Percentiles rank a stretch among this genome's conserved stretches.
phyloP scores from a whole-genome alignment of 2,329 filamentous ascomycete genomes.

The Diaporthe longicolla region DNA sequence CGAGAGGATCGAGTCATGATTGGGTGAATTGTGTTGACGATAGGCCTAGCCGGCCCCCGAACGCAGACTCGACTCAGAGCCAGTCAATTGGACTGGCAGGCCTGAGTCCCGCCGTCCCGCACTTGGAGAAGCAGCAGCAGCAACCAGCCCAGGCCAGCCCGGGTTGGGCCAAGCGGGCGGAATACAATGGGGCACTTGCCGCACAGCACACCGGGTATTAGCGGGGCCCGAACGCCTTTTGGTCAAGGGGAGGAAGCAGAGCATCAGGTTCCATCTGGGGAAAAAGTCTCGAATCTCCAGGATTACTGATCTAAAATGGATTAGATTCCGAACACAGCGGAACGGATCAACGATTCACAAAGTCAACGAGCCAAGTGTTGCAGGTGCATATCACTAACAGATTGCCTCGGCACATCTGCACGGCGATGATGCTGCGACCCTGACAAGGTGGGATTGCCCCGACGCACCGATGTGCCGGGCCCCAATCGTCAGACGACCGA shows the following conservation, averaged over 20 bases:
- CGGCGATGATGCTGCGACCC: constrained; percentile 24
- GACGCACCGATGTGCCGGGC: constrained; percentile 23
- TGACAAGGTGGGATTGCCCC: constrained; percentile 8
- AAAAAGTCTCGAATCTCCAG: neutral
- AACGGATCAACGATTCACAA: neutral
- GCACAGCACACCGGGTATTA: constrained; percentile 29
- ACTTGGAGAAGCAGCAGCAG: neutral
- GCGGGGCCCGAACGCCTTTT: constrained; percentile 28
- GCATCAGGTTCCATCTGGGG: no score
- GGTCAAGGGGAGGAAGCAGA: neutral
- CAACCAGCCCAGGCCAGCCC: neutral
- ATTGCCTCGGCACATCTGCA: constrained; percentile 24
- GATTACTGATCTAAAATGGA: neutral
- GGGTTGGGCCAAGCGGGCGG: constrained; percentile 19
- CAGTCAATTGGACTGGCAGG: neutral
- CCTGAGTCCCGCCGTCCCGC: neutral
- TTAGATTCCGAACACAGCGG: neutral
- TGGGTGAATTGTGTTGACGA: constrained; percentile 18
- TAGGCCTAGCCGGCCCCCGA: constrained; percentile 30
- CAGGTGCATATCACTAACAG: neutral
- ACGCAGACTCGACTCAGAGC: constrained; percentile 3
- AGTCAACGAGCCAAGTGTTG: neutral
- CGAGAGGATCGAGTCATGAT: constrained; percentile 34
- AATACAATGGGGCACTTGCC: constrained; percentile 23
- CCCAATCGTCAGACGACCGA: constrained; percentile 33